phyloP scores from a whole-genome alignment of 2,329 filamentous ascomycete species.

The Aspergillus jensenii region DNA sequence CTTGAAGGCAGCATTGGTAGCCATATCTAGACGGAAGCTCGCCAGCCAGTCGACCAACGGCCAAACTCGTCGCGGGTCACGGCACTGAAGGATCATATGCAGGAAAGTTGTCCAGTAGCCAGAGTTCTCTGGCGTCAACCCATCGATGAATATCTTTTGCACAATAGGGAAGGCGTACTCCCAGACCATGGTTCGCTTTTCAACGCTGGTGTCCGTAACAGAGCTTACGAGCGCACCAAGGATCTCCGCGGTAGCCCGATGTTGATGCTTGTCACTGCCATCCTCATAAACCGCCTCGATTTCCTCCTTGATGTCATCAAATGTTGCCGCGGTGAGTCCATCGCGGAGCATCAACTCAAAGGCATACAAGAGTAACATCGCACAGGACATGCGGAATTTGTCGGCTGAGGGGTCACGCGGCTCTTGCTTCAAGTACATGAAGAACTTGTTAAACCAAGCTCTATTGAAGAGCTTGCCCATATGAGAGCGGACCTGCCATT shows the following conservation, averaged over 20 bases:
- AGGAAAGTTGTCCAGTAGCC: slow-evolving; percentile 94
- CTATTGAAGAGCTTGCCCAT: slow-evolving; percentile 79
- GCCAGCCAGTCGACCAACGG: slow-evolving; percentile 81
- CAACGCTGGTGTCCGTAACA: slow-evolving; percentile 72
- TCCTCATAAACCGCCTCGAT: slow-evolving; percentile 78
- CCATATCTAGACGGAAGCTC: slow-evolving; percentile 87
- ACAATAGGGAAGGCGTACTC: slow-evolving; percentile 87
- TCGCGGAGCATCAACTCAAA: slow-evolving; percentile 83
- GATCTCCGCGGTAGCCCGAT: slow-evolving; percentile 92
- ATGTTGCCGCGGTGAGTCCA: slow-evolving; percentile 72
- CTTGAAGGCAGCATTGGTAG: slow-evolving; percentile 96
- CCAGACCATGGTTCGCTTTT: slow-evolving; percentile 78
- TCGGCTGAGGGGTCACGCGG: slow-evolving; percentile 79
- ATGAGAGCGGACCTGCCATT: slow-evolving; percentile 69
- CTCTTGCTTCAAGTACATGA: slow-evolving; percentile 94
- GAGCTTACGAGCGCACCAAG: slow-evolving; percentile 80
- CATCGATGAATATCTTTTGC: slow-evolving; percentile 82
- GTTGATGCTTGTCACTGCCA: slow-evolving; percentile 95
- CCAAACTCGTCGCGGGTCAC: slow-evolving; percentile 83
- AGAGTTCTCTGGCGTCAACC: slow-evolving; percentile 89
- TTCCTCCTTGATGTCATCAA: slow-evolving; percentile 85
- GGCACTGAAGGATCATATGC: slow-evolving; percentile 81
- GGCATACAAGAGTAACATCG: slow-evolving; percentile 81
- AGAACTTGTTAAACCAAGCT: slow-evolving; percentile 84
- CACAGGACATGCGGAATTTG: slow-evolving; percentile 84